These are phyloP conservation scores for Inga laurina DNA, from an alignment of 306 rosid genomes.

Conservation along the genomic window DNA sequence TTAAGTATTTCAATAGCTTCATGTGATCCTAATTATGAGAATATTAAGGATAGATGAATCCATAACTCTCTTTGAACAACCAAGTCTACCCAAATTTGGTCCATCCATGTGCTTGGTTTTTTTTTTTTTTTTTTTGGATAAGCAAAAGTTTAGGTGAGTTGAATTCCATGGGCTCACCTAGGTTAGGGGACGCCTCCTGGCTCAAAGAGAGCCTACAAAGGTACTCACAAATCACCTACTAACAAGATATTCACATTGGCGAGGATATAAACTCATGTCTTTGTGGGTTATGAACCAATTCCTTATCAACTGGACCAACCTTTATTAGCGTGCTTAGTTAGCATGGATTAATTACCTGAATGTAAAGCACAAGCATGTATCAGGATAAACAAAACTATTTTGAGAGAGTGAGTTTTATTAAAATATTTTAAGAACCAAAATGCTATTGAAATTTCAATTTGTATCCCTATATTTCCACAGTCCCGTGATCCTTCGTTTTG, in stretches of 20 bases:
- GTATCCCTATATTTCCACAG: neutral
- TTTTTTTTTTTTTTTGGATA: too few species aligned
- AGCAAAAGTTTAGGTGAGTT: too few species aligned
- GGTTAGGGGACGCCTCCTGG: too few species aligned
- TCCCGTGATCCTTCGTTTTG: conserved; percentile 5
- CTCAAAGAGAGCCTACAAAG: too few species aligned
- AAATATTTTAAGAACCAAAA: conserved; percentile 19
- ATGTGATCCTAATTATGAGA: conserved; percentile 43
- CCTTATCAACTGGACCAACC: too few species aligned
- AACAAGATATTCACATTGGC: too few species aligned
- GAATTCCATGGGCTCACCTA: too few species aligned
- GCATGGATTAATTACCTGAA: conserved; percentile 17
- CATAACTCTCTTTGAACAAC: conserved; percentile 29
- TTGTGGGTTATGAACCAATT: too few species aligned
- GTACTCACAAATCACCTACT: too few species aligned
- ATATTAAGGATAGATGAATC: conserved; percentile 29
- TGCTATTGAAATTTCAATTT: neutral
- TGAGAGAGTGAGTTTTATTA: neutral
- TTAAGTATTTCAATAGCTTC: conserved; percentile 12
- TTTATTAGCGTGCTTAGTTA: neutral
- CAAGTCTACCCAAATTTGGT: conserved; percentile 36
- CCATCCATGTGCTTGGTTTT: neutral
- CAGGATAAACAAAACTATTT: neutral
- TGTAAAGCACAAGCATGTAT: conserved; percentile 14
- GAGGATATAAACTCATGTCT: too few species aligned